phyloP scores from a whole-genome alignment of 345 rosid species.

The Rhodamnia rubescens region DNA sequence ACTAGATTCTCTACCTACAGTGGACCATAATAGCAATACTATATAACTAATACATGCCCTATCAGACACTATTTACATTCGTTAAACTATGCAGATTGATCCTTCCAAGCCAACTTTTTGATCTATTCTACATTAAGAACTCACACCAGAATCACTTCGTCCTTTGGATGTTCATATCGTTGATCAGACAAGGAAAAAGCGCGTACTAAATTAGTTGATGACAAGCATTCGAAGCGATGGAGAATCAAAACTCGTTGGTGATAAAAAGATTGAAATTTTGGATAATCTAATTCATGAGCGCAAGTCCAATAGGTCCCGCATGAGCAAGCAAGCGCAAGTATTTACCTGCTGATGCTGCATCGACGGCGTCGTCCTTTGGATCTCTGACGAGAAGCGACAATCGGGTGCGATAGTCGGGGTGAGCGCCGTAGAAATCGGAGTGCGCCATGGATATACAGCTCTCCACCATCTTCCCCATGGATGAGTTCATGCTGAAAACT shows the following conservation, averaged over 20 bases:
- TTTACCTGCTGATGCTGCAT: background rate
- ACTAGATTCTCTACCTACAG: background rate
- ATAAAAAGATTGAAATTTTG: background rate
- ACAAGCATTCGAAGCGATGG: no score
- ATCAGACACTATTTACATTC: background rate
- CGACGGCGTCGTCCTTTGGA: background rate
- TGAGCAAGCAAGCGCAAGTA: background rate
- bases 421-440: slow-evolving; percentile 8
- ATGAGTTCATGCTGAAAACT: background rate
- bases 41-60: background rate
- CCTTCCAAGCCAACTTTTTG: background rate
- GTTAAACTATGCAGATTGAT: background rate
- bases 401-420: slow-evolving; percentile 1
- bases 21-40: background rate
- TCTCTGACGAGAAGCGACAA: background rate
- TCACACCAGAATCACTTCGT: background rate
- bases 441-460: background rate
- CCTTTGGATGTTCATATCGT: no score
- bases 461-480: background rate
- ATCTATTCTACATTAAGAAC: background rate
- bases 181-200: background rate
- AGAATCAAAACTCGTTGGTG: background rate
- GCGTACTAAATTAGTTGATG: no score
- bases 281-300: background rate
- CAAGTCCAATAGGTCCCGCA: background rate